These are phyloP conservation scores for Melastoma malabathricum DNA, from an alignment of 345 rosid genomes.

Conservation along the genomic window DNA sequence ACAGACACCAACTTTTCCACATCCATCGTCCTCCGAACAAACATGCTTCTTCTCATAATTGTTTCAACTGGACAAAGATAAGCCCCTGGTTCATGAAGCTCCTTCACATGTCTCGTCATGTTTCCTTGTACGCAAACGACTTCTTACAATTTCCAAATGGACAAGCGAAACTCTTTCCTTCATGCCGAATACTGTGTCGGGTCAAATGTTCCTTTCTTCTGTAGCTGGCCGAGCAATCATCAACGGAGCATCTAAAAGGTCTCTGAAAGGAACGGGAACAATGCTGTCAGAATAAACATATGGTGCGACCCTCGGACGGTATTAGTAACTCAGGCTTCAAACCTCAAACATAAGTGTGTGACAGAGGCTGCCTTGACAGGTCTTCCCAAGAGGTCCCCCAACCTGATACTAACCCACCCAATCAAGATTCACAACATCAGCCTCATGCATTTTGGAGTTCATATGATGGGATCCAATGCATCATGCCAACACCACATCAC, in stretches of 20 bases:
- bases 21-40: conserved; percentile 46
- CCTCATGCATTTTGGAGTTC: conserved; percentile 99
- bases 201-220: conserved; percentile 78
- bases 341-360: conserved; percentile 45
- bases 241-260: conserved; percentile 44
- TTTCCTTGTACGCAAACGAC: conserved; percentile 42
- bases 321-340: conserved; percentile 8
- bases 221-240: conserved; percentile 52
- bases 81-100: conserved; percentile 20
- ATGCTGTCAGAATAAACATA: not conserved
- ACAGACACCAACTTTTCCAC: conserved; percentile 31
- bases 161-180: conserved; percentile 57
- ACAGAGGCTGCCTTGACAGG: conserved; percentile 74
- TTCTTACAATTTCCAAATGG: conserved; percentile 37
- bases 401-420: conserved; percentile 97
- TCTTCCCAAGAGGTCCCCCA: conserved; percentile 99
- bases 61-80: conserved; percentile 1
- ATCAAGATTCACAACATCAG: conserved; percentile 31
- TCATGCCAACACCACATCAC: conserved; percentile 29
- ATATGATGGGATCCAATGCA: conserved; percentile 93
- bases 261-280: conserved; percentile 23
- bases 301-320: not conserved
- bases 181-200: conserved; percentile 50
- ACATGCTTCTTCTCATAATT: conserved; percentile 20
- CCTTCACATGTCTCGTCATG: conserved; percentile 44